These are phyloP conservation scores for Penicillium polonicum DNA, from an alignment of 2,329 filamentous ascomycete species.

Conservation along the genomic window DNA sequence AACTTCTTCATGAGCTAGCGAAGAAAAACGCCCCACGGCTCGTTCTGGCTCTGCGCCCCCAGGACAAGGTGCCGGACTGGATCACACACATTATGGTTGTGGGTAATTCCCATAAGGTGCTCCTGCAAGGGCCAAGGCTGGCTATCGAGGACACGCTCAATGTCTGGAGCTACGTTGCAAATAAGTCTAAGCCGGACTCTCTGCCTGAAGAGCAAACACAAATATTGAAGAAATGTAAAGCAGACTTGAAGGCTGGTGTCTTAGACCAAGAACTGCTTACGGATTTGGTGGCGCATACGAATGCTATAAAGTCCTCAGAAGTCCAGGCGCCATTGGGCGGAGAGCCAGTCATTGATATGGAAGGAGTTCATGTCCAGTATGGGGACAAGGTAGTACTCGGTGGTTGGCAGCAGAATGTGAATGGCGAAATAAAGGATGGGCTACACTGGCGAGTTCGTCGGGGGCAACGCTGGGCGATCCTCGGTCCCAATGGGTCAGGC, in stretches of 20 bases:
- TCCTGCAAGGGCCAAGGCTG: constrained; percentile 64
- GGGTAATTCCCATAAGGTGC: constrained; percentile 64
- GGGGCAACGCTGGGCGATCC: constrained; percentile 86
- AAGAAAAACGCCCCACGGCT: constrained; percentile 66
- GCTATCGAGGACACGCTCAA: constrained; percentile 52
- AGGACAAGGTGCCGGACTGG: constrained; percentile 87
- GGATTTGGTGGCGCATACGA: constrained; percentile 19
- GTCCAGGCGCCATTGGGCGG: constrained; percentile 43
- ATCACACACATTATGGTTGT: constrained; percentile 79
- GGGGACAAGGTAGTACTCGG: constrained; percentile 74
- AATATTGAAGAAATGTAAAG: constrained; percentile 14
- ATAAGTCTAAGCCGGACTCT: not conserved
- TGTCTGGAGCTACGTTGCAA: constrained; percentile 30
- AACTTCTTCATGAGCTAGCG: constrained; percentile 67
- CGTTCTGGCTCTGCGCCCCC: constrained; percentile 74
- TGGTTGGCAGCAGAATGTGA: constrained; percentile 66
- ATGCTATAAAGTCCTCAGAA: not conserved
- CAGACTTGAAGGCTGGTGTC: constrained; percentile 20
- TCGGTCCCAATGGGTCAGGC: constrained; percentile 89
- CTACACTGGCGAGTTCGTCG: constrained; percentile 79
- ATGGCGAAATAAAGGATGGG: constrained; percentile 57
- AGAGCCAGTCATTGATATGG: constrained; percentile 80
- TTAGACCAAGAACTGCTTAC: constrained; percentile 28
- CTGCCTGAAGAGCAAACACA: constrained; percentile 6
- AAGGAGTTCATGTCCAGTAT: constrained; percentile 79